Evolutionary conservation across 176 grass and related monocot genomes (phyloP), one percentile per base, ranked within the genome.

Genomic region (Thinopyrum elongatum): DNA sequence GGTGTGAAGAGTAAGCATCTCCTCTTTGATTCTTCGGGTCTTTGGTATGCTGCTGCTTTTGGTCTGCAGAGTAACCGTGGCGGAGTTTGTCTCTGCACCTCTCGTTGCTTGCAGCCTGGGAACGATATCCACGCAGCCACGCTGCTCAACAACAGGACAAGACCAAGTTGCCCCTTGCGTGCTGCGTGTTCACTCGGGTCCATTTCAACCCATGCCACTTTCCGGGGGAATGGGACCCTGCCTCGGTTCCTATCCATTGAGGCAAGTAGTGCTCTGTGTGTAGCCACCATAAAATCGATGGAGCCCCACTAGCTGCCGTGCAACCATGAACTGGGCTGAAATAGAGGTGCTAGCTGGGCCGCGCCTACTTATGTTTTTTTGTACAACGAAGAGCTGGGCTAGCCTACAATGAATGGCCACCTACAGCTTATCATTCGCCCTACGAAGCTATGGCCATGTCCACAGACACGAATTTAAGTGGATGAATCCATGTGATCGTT

Each of bases 1-100:
- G 79, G 92, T 79, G 58, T 94, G 92, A 44, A 95, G 81, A 83
- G 78, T 77, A 86, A 94, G 86, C 88, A 98, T 98, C 25, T 89
- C 78, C 87, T 89, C 61, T 68, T 68, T 23, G 74, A 31, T 70
- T 65, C 15, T 79, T 29, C 23, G 31, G 66, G 34, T 27, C 74
- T 78, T 82, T 46, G 63, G 21, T 88, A 82, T 76, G 51, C 80
- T 90, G 65, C 55, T 53, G 49, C 16, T 76, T 74, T 82, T 81
- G 80, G 68, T 83, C 72, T 90, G 35, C 23, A 47, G 25, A 80
- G 38, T 69, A 68, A 60, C 75, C 28, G 29, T 84, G 68, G 68
- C 5, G 80, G 49, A 51, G 42, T 57, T 90, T 70, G 64, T 44
- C 77, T 65, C 70, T 91, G 71, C 41, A 42, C 90, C 82, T 78